Base-by-base conservation (phyloP, 768 basidiomycete species). In the Amanita polypyramis region DNA sequence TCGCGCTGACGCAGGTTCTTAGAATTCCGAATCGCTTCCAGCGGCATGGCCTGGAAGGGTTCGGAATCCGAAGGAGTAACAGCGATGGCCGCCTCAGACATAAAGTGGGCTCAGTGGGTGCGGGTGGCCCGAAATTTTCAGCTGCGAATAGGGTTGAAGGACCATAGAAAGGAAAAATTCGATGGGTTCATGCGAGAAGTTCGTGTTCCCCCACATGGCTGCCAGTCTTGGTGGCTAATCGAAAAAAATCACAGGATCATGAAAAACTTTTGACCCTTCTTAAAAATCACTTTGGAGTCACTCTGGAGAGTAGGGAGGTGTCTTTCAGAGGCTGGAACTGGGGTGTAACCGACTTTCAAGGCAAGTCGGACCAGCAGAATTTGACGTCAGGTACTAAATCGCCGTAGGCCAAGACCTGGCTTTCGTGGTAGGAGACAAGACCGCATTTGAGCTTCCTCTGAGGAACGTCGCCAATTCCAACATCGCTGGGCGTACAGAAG, bases 271-370 rank as follows among this genome's bases (percentile, higher is more conserved):
- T 82, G 3, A 68, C 74, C 43, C 61, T 94, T 36, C 65, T 96
- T 54, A 94, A 95, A 65, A 87, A 86, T 52, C 80, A 92, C 65
- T 98, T 92, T 67, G 78, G 75, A 36, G 70, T 95, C 50, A 79
- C 85, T 2, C 70, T 98, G 19, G 96, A 98, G 61, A 76, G 75
- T 4, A 82, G 81, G 62, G 96, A 99, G 54, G 73, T 82, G 14
- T 82, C 88, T 10, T 79, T 94, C 62, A 93, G 89, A 61, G 96
- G 96, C 0, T 98, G 92, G 92, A 98, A 99, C 62, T 98, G 96
- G 96, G 96, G 96, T 4, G 77, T 84, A 25, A 88, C 90, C 2
- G 91, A 95, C 59, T 89, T 98, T 53, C 86, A 90, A 75, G 90
- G 95, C 90, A 52, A 47, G 71, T 56, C 34, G 43, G 32, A 11